Conservation (phyloP, 1,284 basidiomycete species). For the Ganoderma sinense region DNA sequence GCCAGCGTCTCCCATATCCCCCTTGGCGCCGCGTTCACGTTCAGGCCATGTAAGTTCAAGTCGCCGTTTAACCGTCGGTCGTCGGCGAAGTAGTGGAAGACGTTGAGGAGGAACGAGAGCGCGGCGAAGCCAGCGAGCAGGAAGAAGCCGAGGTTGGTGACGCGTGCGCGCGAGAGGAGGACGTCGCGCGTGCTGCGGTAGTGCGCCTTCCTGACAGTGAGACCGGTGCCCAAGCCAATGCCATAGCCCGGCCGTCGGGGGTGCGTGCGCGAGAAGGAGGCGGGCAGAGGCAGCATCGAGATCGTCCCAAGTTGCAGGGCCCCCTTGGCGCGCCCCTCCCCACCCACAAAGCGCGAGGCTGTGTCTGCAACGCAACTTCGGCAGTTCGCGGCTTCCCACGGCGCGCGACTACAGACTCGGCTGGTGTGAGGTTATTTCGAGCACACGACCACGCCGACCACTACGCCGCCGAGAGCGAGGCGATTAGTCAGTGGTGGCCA, state of each 20-base stretch:
- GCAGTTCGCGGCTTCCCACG: not conserved
- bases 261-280: slow-evolving; percentile 34
- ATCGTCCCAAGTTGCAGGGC: not conserved
- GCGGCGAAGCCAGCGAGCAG: slow-evolving; percentile 57
- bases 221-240: not conserved
- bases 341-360: too few relatives aligned
- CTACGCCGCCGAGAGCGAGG: too few relatives aligned
- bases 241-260: slow-evolving; percentile 10
- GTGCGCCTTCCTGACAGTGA: slow-evolving; percentile 20
- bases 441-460: not conserved
- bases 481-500: too few relatives aligned
- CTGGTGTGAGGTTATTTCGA: not conserved
- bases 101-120: slow-evolving; percentile 72
- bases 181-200: slow-evolving; percentile 39
- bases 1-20: slow-evolving; percentile 55
- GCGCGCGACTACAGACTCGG: not conserved
- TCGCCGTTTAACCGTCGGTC: too few relatives aligned
- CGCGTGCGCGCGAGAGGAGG: slow-evolving; percentile 68
- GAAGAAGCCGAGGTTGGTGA: slow-evolving; percentile 80
- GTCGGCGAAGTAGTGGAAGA: slow-evolving; percentile 51
- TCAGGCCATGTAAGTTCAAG: not conserved
- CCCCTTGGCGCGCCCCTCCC: not conserved
- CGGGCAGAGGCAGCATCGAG: slow-evolving; percentile 53
- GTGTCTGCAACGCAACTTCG: too few relatives aligned
- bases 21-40: slow-evolving; percentile 30